Evolutionary conservation across 202 grass and related monocot species (phyloP), one percentile per base, ranked within the genome.

Genomic region (Digitaria exilis): DNA sequence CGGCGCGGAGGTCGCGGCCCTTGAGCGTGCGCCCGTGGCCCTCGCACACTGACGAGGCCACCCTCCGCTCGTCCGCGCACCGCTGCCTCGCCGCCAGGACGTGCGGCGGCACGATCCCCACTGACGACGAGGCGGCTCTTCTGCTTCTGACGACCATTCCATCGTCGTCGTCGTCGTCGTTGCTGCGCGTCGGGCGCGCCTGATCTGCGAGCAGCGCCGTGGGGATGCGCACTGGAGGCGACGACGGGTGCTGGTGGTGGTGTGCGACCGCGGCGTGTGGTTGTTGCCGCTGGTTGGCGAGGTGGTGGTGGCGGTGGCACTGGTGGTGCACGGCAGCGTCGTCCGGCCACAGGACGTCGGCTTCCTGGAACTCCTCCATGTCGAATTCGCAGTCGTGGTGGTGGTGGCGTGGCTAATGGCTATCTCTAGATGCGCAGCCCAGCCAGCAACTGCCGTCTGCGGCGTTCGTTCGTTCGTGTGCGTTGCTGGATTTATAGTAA

Each of bases 11-110:
- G 78, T 94, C 89, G 6, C 87, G 87, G 29, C 89, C 92, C 87
- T 92, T 94, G 78, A 94, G 89, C 49, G 89, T 94, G 46, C 92
- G 83, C 21, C 92, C 89, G 21, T 85, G 71, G 19, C 92, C 92
- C 56, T 84, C 61, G 74, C 77, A 90, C 82, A 94, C 73, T 26
- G 89, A 92, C 37, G 65, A 89, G 15, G 89, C 77, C 78, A 80
- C 84, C 56, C 50, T 77, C n/a, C 46, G 52, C 67, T 79, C 84
- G 39, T 61, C 83, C 65, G 65, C 46, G 56, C 56, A 61, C 30
- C 80, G 68, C 30, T 76, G 68, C 77, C 78, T 63, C 45, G 81
- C 76, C 35, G 84, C 74, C 49, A 85, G 77, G 9, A 94, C 65
- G 73, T 94, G 89, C 24, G 89, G 92, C 68, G 92, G 92, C 72